These are phyloP conservation scores for Leucosporidium yakuticum DNA, from an alignment of 768 basidiomycete species.

Conservation along the genomic window DNA sequence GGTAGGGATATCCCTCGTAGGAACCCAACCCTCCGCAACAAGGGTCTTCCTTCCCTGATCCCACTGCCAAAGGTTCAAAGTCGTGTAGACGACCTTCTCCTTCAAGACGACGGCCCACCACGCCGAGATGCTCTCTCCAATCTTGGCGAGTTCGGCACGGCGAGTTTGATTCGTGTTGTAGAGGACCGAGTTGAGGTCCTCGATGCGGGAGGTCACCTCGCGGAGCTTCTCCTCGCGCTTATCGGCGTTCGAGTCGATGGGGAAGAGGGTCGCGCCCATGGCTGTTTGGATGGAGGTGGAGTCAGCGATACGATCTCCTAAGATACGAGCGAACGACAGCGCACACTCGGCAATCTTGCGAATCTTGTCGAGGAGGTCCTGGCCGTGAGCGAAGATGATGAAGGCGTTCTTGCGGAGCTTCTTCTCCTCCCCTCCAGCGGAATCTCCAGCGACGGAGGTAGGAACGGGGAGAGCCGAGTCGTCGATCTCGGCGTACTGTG, in stretches of 20 bases:
- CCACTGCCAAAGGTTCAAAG: slow-evolving; percentile 90
- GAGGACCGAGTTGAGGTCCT: slow-evolving; percentile 81
- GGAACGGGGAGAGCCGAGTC: slow-evolving; percentile 86
- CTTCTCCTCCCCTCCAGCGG: slow-evolving; percentile 43
- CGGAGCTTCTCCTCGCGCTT: slow-evolving; percentile 83
- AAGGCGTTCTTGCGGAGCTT: slow-evolving; percentile 91
- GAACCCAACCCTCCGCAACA: slow-evolving; percentile 96
- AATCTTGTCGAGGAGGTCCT: slow-evolving; percentile 86
- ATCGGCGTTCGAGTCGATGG: slow-evolving; percentile 89
- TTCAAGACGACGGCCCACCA: slow-evolving; percentile 93
- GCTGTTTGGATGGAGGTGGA: slow-evolving; percentile 39
- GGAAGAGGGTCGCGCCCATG: slow-evolving; percentile 96
- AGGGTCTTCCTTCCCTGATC: slow-evolving; percentile 89
- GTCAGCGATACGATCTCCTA: not conserved
- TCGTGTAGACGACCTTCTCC: slow-evolving; percentile 94
- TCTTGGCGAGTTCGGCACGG: slow-evolving; percentile 69
- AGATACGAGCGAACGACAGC: not conserved
- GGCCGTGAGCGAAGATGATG: slow-evolving; percentile 95
- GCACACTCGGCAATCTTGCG: slow-evolving; percentile 84
- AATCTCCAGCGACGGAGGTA: slow-evolving; percentile 53
- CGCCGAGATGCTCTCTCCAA: slow-evolving; percentile 74
- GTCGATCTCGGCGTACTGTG: slow-evolving; percentile 72
- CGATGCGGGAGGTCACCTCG: slow-evolving; percentile 79
- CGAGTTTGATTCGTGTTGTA: slow-evolving; percentile 83
- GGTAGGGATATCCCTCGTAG: slow-evolving; percentile 76